These are phyloP conservation scores for Trypanosoma melophagium DNA, from an alignment of 208 protist species.

Conservation along the genomic window DNA sequence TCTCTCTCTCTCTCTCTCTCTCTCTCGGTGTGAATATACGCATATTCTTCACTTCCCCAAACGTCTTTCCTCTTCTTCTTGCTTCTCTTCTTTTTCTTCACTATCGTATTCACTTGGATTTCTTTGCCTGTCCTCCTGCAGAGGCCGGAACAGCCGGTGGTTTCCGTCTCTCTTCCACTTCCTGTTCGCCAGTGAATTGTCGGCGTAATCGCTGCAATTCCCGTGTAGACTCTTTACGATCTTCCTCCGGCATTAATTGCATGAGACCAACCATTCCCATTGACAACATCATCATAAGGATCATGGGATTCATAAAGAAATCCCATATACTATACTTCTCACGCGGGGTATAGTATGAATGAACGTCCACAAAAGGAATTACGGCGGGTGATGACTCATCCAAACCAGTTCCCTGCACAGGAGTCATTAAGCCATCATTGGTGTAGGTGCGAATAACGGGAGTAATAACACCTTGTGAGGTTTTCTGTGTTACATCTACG, in stretches of 20 bases:
- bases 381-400: constrained; percentile 66
- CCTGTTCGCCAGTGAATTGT: constrained; percentile 42
- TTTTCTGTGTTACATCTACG: constrained; percentile 58
- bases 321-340: constrained; percentile 64
- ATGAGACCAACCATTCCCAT: constrained; percentile 60
- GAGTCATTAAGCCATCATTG: constrained; percentile 66
- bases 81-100: not conserved
- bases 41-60: not conserved
- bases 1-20: not conserved
- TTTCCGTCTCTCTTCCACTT: not conserved
- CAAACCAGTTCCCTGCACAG: constrained; percentile 61
- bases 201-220: constrained; percentile 64
- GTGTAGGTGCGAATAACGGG: constrained; percentile 59
- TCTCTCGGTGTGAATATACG: not conserved
- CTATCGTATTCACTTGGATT: not conserved
- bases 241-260: constrained; percentile 81
- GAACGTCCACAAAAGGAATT: constrained; percentile 50
- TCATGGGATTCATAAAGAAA: constrained; percentile 79
- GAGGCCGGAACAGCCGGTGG: not conserved
- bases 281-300: constrained; percentile 79
- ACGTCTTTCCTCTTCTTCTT: not conserved
- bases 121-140: constrained; percentile 1
- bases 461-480: constrained; percentile 18
- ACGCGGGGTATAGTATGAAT: constrained; percentile 76
- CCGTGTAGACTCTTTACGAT: constrained; percentile 63